These are phyloP conservation scores for Phaeoacremonium minimum DNA, from an alignment of 2,329 filamentous ascomycete species.

Conservation along the genomic window DNA sequence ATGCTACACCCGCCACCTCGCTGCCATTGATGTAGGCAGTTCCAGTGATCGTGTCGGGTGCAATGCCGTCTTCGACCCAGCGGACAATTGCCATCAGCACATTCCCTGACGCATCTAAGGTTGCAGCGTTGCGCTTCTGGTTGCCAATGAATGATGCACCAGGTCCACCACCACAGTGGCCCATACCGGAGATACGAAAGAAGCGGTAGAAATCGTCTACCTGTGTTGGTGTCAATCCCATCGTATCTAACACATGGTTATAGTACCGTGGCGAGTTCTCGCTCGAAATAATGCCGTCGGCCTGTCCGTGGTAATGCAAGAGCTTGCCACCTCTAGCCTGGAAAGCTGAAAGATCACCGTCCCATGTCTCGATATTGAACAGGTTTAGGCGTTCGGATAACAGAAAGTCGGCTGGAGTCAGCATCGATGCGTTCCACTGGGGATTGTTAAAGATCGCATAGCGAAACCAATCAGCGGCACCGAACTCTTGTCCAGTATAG, in stretches of 20 bases:
- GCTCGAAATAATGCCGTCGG: constrained; percentile 36
- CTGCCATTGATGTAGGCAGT: constrained; percentile 10
- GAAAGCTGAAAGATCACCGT: constrained; percentile 30
- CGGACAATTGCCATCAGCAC: constrained; percentile 38
- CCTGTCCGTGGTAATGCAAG: constrained; percentile 38
- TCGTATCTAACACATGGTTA: constrained; percentile 30
- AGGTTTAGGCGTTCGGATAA: constrained; percentile 12
- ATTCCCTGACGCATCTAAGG: constrained; percentile 30
- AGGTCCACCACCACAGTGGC: constrained; percentile 41
- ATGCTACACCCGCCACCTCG: constrained; percentile 5
- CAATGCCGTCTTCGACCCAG: constrained; percentile 38
- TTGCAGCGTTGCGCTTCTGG: constrained; percentile 7
- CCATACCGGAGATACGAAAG: constrained; percentile 48
- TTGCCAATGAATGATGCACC: constrained; percentile 29
- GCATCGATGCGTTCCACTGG: constrained; percentile 30
- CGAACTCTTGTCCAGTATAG: neutral
- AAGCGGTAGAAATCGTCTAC: constrained; percentile 40
- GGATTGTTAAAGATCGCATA: constrained; percentile 42
- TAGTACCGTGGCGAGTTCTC: constrained; percentile 43
- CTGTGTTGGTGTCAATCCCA: constrained; percentile 10
- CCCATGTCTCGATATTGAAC: constrained; percentile 14
- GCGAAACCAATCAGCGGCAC: constrained; percentile 39
- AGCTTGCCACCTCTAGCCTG: constrained; percentile 35
- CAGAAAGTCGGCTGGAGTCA: constrained; percentile 30
- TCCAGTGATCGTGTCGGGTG: constrained; percentile 27